Percentiles rank a stretch among this genome's conserved stretches.
Conservation (phyloP, 805 yeast species). For the Yamadazyma olivae region DNA sequence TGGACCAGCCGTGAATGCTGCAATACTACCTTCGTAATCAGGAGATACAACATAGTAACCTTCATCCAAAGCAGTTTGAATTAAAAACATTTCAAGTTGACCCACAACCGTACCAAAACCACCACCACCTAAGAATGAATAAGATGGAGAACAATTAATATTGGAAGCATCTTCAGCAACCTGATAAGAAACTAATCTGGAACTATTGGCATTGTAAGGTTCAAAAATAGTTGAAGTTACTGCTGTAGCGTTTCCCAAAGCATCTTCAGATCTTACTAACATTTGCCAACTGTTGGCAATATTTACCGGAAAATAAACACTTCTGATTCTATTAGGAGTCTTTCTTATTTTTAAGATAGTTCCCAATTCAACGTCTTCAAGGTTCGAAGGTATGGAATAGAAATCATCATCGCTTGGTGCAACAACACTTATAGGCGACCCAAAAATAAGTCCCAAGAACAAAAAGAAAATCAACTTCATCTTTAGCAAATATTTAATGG, state of each 20-base stretch:
- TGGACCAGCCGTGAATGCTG: conserved; percentile 28
- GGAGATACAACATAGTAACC: conserved; percentile 34
- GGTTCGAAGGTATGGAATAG: conserved; percentile 20
- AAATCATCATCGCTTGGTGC: conserved; percentile 21
- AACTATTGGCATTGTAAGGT: conserved; percentile 25
- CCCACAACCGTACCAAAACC: conserved; percentile 12
- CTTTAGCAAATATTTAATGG: too few species aligned
- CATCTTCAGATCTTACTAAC: conserved; percentile 20
- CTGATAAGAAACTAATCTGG: conserved; percentile 24
- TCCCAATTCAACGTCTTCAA: conserved; percentile 18
- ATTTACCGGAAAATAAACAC: conserved; percentile 16
- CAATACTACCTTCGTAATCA: conserved; percentile 32
- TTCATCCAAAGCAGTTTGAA: conserved; percentile 17
- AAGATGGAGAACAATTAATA: conserved; percentile 24
- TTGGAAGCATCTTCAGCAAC: conserved; percentile 26
- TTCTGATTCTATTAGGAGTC: conserved; percentile 16
- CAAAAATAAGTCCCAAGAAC: conserved; percentile 2
- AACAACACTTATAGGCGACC: conserved; percentile 8
- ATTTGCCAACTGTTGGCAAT: conserved; percentile 22
- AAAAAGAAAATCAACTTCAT: conserved; percentile 7
- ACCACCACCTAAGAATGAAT: conserved; percentile 18
- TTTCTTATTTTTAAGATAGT: conserved; percentile 20
- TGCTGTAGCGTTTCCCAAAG: conserved; percentile 22
- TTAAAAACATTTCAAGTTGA: conserved; percentile 16
- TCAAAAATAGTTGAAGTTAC: conserved; percentile 23